Evolutionary conservation across 2,329 filamentous ascomycete genomes (phyloP).

Genomic region (Fusarium sp.): DNA sequence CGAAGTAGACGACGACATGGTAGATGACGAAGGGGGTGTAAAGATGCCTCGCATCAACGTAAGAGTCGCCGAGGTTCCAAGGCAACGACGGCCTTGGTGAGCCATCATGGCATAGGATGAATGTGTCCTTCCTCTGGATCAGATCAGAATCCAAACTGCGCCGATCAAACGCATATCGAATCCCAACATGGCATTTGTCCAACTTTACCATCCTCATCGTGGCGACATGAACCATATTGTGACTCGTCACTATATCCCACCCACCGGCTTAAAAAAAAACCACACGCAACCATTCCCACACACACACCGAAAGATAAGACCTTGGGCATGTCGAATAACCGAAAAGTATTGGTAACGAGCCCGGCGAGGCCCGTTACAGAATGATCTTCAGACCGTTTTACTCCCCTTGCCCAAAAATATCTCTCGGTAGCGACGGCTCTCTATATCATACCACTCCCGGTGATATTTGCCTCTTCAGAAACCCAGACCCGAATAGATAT

Average conservation of each 20-base stretch:
- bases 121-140: background rate
- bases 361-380: background rate
- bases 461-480: background rate
- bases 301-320: conserved; percentile 31
- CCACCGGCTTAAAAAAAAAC: background rate
- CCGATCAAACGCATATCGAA: background rate
- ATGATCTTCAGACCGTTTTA: background rate
- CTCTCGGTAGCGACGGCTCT: background rate
- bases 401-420: background rate
- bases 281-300: background rate
- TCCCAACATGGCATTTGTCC: background rate
- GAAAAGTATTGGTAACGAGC: conserved; percentile 4
- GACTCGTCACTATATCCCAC: conserved; percentile 3
- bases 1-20: conserved; percentile 14
- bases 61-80: background rate
- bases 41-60: conserved; percentile 10
- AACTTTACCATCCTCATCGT: conserved; percentile 7
- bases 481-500: background rate
- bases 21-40: conserved; percentile 13
- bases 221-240: background rate
- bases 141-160: background rate
- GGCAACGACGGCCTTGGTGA: background rate
- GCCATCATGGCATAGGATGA: background rate
- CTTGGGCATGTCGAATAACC: conserved; percentile 24
- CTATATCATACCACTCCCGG: conserved; percentile 12